Conservation (phyloP, 2,329 filamentous ascomycete species). For the Xylaria sp. region DNA sequence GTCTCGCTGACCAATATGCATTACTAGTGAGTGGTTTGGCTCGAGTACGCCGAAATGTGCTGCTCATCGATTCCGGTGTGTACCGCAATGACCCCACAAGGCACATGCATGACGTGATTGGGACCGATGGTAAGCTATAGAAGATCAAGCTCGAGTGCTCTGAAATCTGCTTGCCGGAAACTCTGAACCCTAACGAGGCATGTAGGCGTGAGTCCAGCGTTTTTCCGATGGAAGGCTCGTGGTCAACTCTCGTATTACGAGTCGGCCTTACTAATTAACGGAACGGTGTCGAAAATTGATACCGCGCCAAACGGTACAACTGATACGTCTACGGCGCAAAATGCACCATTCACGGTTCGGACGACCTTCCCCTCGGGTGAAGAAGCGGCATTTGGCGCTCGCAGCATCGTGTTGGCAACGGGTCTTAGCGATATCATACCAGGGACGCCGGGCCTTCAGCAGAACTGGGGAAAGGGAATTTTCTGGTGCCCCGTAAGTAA, state of each 20-base stretch:
- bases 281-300: slow-evolving; percentile 59
- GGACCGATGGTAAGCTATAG: slow-evolving; percentile 62
- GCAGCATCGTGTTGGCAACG: slow-evolving; percentile 67
- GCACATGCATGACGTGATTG: slow-evolving; percentile 70
- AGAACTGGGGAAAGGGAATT: slow-evolving; percentile 68
- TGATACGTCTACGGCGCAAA: slow-evolving; percentile 21
- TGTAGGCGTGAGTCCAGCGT: slow-evolving; percentile 63
- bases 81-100: slow-evolving; percentile 68
- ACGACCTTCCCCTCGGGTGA: slow-evolving; percentile 45
- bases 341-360: slow-evolving; percentile 55
- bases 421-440: slow-evolving; percentile 67
- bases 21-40: slow-evolving; percentile 65
- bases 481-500: slow-evolving; percentile 64
- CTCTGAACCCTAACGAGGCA: slow-evolving; percentile 16
- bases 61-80: slow-evolving; percentile 67
- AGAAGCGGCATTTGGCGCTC: slow-evolving; percentile 54
- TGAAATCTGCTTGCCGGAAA: neutral
- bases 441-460: slow-evolving; percentile 61
- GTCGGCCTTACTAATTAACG: slow-evolving; percentile 61
- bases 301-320: slow-evolving; percentile 42
- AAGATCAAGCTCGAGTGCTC: neutral
- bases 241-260: slow-evolving; percentile 62
- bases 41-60: slow-evolving; percentile 63
- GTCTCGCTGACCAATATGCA: slow-evolving; percentile 20
- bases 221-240: slow-evolving; percentile 65